phyloP scores from a whole-genome alignment of 768 basidiomycete genomes.

The Albatrellus ellisii region DNA sequence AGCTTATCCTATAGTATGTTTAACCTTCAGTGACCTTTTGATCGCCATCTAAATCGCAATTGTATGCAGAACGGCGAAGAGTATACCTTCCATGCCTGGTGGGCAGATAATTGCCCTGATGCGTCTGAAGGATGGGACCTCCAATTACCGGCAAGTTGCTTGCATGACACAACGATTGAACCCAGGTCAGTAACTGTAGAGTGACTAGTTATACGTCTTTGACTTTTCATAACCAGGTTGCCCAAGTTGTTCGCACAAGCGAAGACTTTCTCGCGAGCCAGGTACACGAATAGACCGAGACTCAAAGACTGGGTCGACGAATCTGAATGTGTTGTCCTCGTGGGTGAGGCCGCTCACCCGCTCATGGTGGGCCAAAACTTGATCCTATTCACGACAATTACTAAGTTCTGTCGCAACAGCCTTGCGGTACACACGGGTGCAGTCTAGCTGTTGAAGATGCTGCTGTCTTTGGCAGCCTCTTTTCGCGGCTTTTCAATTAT shows the following conservation, averaged over 20 bases:
- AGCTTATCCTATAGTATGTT: slow-evolving; percentile 12
- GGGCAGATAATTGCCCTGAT: slow-evolving; percentile 7
- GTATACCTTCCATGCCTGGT: slow-evolving; percentile 6
- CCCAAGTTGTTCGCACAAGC: slow-evolving; percentile 2
- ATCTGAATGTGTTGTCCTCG: slow-evolving; percentile 8
- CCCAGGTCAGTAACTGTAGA: no score
- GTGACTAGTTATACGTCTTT: no score
- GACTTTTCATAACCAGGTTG: no score
- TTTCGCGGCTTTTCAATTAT: slow-evolving; percentile 20
- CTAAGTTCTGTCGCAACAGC: slow-evolving; percentile 2
- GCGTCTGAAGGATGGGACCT: slow-evolving; percentile 9
- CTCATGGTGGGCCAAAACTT: slow-evolving; percentile 3
- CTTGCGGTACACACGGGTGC: slow-evolving; percentile 6
- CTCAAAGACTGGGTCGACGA: slow-evolving; percentile 13
- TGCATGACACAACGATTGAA: slow-evolving; percentile 3
- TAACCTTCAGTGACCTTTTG: no score
- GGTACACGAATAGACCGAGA: slow-evolving; percentile 5
- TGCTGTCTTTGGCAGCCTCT: slow-evolving; percentile 26
- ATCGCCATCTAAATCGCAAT: neutral
- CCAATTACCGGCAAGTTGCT: slow-evolving; percentile 1
- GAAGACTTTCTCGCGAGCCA: slow-evolving; percentile 5
- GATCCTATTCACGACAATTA: neutral
- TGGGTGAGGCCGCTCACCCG: slow-evolving; percentile 11
- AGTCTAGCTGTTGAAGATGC: slow-evolving; percentile 12
- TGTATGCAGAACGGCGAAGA: slow-evolving; percentile 3